Conservation (phyloP, 352 stramenopile species). For the Thraustochytrium sp. region DNA sequence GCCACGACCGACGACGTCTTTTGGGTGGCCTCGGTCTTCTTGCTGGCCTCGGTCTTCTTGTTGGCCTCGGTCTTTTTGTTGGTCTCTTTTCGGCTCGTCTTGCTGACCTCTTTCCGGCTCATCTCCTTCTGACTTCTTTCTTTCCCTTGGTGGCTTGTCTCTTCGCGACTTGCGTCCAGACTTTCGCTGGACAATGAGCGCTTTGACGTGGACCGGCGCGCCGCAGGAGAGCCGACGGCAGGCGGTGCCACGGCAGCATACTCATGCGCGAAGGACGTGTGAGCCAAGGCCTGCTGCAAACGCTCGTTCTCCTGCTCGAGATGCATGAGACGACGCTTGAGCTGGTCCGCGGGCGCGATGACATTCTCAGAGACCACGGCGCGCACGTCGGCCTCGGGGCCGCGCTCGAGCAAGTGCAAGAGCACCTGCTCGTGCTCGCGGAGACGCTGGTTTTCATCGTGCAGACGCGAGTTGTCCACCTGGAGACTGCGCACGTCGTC, state of each 20-base stretch:
- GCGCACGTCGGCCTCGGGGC: neutral
- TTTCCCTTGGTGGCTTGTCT: neutral
- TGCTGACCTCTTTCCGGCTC: no score
- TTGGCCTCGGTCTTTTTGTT: no score
- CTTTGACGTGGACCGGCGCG: neutral
- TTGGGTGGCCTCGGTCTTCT: no score
- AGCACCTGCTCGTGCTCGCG: conserved; percentile 36
- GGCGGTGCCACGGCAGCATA: neutral
- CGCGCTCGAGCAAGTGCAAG: neutral
- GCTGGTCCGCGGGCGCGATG: no score
- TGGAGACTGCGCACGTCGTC: neutral
- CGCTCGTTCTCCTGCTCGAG: neutral
- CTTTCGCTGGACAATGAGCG: neutral
- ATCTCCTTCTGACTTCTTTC: no score
- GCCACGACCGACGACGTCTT: no score
- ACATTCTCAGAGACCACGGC: neutral
- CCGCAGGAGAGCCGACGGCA: neutral
- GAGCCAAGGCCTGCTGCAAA: neutral
- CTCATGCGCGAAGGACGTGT: conserved; percentile 4
- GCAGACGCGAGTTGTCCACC: neutral
- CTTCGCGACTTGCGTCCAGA: neutral
- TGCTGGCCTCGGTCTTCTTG: no score
- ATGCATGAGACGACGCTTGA: neutral
- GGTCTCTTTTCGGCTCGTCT: no score
- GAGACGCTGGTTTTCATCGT: conserved; percentile 17